Conservation (phyloP, 1,284 basidiomycete species). For the Marasmius tenuissimus region DNA sequence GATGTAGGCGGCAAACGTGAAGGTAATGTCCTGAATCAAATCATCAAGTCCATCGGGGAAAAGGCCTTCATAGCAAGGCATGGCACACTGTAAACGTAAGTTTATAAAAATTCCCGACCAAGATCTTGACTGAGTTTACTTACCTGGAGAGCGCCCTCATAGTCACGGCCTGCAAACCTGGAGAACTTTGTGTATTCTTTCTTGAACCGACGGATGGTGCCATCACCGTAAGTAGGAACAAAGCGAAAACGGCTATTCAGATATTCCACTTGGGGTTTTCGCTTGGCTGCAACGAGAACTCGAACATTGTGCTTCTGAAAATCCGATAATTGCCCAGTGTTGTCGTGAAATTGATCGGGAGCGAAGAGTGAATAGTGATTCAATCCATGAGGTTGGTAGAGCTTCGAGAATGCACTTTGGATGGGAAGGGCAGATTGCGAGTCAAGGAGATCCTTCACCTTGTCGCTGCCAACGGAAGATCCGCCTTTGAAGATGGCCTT, state of each 20-base stretch:
- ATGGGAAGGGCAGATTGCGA: slow-evolving; percentile 5
- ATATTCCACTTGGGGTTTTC: slow-evolving; percentile 8
- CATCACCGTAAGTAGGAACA: slow-evolving; percentile 17
- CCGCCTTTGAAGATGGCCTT: slow-evolving; percentile 16
- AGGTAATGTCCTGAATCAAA: slow-evolving; percentile 4
- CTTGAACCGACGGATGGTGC: slow-evolving; percentile 20
- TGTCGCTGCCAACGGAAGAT: slow-evolving; percentile 8
- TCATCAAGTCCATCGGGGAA: neutral
- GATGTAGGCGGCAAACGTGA: slow-evolving; percentile 4
- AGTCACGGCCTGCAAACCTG: slow-evolving; percentile 23
- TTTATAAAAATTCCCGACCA: neutral
- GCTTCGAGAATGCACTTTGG: neutral
- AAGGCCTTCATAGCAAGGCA: slow-evolving; percentile 8
- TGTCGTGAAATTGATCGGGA: neutral
- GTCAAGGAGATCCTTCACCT: slow-evolving; percentile 14
- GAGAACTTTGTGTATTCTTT: slow-evolving; percentile 23
- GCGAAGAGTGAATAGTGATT: neutral
- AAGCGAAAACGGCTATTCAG: slow-evolving; percentile 19
- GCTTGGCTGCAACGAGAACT: neutral
- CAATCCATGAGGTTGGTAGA: neutral
- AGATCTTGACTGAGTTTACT: neutral
- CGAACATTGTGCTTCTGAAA: neutral
- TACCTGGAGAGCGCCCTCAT: slow-evolving; percentile 28
- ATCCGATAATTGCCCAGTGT: neutral
- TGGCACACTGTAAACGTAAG: neutral